Evolutionary conservation across 1,284 basidiomycete species (phyloP).

Genomic region (Cystobasidiaceae sp.): DNA sequence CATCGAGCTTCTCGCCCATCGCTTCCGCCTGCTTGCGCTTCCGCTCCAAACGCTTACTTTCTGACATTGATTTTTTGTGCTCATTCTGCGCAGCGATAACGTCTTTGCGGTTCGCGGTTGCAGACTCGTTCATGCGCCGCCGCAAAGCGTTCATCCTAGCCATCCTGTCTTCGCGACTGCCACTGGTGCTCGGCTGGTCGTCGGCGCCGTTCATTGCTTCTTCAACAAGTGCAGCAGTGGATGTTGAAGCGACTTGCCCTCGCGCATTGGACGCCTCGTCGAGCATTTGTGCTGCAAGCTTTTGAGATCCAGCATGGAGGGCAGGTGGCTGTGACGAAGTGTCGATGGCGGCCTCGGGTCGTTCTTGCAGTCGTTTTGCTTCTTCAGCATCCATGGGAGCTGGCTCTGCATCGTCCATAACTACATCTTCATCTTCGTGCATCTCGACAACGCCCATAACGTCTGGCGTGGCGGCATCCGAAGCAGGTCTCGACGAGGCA

Average conservation of each 20-base stretch:
- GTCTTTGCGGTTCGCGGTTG: conserved; percentile 73
- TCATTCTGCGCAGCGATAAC: conserved; percentile 74
- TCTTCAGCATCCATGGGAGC: conserved; percentile 32
- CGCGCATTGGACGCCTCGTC: not conserved
- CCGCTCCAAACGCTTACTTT: conserved; percentile 72
- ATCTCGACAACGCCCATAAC: conserved; percentile 33
- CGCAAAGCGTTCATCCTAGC: conserved; percentile 69
- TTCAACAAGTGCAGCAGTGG: not conserved
- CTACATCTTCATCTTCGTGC: conserved; percentile 33
- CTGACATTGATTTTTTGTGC: conserved; percentile 66
- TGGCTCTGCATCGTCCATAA: conserved; percentile 20
- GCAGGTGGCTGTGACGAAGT: not conserved
- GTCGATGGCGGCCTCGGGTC: conserved; percentile 16
- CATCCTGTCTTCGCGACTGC: conserved; percentile 69
- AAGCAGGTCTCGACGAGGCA: conserved; percentile 21
- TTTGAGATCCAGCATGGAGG: not conserved
- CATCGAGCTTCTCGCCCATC: conserved; percentile 78
- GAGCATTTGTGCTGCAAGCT: conserved; percentile 31
- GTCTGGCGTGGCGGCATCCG: conserved; percentile 25
- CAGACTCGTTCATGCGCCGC: conserved; percentile 68
- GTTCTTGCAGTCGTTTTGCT: conserved; percentile 1
- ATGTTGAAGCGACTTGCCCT: not conserved
- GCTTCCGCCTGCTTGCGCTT: conserved; percentile 82
- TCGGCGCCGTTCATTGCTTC: not conserved
- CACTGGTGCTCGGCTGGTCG: too few species aligned